phyloP scores from a whole-genome alignment of 2,329 filamentous ascomycete genomes.

The Zasmidium citrigriseum region DNA sequence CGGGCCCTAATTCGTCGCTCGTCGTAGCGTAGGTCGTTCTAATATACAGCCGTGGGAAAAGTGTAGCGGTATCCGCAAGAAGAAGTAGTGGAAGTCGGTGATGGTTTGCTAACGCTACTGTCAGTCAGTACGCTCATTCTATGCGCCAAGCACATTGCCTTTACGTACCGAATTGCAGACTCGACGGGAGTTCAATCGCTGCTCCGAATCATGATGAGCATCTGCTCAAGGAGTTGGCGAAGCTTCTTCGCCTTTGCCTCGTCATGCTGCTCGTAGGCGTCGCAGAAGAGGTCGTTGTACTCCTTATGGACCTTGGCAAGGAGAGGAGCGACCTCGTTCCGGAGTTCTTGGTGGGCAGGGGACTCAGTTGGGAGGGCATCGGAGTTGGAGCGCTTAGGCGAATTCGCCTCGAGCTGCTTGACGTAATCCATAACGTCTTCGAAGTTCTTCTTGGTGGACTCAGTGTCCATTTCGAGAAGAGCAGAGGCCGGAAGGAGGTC shows the following conservation, averaged over 20 bases:
- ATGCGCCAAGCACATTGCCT: no score
- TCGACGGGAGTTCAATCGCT: background rate
- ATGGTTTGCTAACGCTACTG: background rate
- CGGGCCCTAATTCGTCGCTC: no score
- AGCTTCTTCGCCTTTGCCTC: conserved; percentile 4
- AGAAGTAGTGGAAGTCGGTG: no score
- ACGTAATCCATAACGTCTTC: background rate
- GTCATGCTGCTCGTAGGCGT: conserved; percentile 1
- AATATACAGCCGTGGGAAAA: no score
- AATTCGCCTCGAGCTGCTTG: background rate
- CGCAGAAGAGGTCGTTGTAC: background rate
- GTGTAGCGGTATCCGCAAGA: no score
- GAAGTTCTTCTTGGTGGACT: background rate
- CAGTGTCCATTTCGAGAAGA: background rate
- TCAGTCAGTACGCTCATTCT: background rate
- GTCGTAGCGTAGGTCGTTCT: no score
- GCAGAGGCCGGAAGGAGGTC: background rate
- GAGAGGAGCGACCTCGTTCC: background rate
- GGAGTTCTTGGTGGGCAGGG: background rate
- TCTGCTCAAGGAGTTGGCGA: background rate
- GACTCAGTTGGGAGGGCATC: background rate
- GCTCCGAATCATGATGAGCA: background rate
- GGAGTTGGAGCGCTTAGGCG: background rate
- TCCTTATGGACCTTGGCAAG: background rate
- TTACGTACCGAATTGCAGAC: background rate